Conservation (phyloP, 257 asterid species). For the Gynochthodes officinalis region DNA sequence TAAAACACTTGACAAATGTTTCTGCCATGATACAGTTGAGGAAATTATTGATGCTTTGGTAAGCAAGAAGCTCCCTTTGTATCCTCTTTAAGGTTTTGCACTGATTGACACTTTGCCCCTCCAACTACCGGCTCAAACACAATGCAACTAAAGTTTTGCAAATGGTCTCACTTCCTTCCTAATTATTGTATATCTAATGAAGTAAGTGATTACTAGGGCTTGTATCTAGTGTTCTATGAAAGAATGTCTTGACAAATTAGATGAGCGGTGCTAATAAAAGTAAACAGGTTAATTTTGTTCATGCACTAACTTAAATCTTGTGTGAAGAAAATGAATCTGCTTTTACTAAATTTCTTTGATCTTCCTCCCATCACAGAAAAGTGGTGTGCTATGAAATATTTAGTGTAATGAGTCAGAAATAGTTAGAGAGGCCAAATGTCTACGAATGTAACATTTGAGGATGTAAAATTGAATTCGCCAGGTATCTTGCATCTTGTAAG, state of each 20-base stretch:
- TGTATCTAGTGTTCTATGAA: background rate
- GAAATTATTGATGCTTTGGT: slow-evolving; percentile 88
- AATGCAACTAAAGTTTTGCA: background rate
- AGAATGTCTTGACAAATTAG: too few relatives aligned
- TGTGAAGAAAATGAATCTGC: background rate
- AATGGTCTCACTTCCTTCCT: background rate
- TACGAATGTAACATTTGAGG: background rate
- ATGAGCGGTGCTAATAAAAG: background rate
- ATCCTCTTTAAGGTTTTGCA: background rate
- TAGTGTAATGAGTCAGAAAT: background rate
- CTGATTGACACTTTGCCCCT: background rate
- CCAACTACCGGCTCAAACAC: background rate
- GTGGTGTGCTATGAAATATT: background rate
- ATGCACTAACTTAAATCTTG: background rate
- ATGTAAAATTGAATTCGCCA: background rate
- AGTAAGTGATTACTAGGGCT: background rate
- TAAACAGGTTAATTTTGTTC: background rate
- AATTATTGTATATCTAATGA: background rate
- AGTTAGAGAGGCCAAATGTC: background rate
- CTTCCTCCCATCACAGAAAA: too few relatives aligned
- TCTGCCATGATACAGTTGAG: slow-evolving; percentile 84
- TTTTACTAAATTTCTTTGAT: background rate
- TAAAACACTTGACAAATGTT: slow-evolving; percentile 66
- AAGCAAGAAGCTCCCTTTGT: slow-evolving; percentile 21
- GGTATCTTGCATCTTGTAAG: background rate